Evolutionary conservation across 495 filamentous ascomycete genomes (phyloP), one percentile per base, ranked within the genome.

Genomic region (Penicillium turbatum): DNA sequence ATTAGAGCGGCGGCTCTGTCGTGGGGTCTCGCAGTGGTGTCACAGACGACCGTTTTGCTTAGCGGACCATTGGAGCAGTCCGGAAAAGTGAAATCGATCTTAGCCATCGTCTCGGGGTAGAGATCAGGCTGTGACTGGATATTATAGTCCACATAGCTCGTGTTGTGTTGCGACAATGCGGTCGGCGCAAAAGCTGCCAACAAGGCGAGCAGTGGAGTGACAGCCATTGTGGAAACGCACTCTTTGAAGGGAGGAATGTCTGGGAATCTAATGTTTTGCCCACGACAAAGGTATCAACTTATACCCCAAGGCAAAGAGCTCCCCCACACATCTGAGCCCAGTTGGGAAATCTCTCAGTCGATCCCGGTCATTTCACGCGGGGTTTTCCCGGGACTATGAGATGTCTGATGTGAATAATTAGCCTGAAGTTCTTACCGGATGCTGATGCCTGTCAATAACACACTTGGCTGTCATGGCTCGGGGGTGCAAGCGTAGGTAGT

Each of bases 1-100:
- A 76, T 50, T 1, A 76, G 61, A 16, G 69, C 69, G 17, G 64
- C 66, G 0, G 78, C 80, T 53, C 80, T 72, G 2, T 80, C 77
- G 7, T 72, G 59, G 1, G 76, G 70, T 12, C 62, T 64, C 2
- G 71, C 72, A 1, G 70, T 72, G 0, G 67, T 59, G 44, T 85
- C 62, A 59, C 82, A 85, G 19, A 83, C 67, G 11, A 66, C n/a
- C 12, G 56, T 71, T 3, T 61, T 57, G 42, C 56, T 69, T 10
- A 74, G 55, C 1, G 71, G 71, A 2, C 65, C 65, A 37, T 52
- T 62, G 8, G 51, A 31, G 38, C 71, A 74, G 49, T 72, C 69
- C 0, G 71, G 71, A 44, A 74, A 74, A 13, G 61, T 57, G 0
- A 59, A 34, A 31, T 63, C 45, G 26, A 72, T 54, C 8, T 30